phyloP scores from a whole-genome alignment of 768 basidiomycete species.

The Tylopilus balloui region DNA sequence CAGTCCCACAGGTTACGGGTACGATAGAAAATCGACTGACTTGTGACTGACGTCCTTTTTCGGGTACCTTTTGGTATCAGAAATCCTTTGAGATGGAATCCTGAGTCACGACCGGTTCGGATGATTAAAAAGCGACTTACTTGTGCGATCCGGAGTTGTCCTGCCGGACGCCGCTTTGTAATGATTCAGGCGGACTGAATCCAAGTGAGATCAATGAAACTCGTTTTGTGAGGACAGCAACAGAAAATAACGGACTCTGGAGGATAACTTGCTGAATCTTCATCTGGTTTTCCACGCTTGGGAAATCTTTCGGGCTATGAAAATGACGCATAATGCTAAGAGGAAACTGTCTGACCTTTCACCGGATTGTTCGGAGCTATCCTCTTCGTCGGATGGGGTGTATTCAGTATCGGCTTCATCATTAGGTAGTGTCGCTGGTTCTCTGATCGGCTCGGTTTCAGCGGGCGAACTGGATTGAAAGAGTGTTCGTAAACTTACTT shows the following conservation, averaged over 20 bases:
- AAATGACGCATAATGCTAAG: not conserved
- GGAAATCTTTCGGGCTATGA: conserved; percentile 1
- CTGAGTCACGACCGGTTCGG: not conserved
- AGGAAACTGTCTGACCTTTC: not conserved
- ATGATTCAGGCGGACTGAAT: not conserved
- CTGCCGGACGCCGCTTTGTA: not conserved
- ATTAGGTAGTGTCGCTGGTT: not conserved
- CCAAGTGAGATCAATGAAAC: not conserved
- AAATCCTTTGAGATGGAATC: not conserved
- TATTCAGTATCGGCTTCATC: not conserved
- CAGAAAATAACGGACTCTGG: conserved; percentile 1
- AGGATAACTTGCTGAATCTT: rapidly evolving
- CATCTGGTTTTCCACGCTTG: not conserved
- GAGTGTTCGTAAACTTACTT: conserved; percentile 1
- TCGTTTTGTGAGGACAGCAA: not conserved
- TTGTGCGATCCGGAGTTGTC: not conserved
- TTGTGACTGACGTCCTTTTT: not conserved
- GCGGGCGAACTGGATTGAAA: not conserved
- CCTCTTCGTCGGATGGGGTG: not conserved
- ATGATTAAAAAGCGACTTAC: conserved; percentile 7
- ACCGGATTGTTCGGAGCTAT: not conserved
- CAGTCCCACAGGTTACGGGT: not conserved
- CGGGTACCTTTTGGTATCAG: not conserved
- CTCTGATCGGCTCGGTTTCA: conserved; percentile 1
- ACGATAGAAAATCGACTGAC: not conserved